A percentile compares a stretch with the other conserved stretches of the same genome.
Evolutionary conservation across 2,329 filamentous ascomycete genomes (phyloP).

Genomic region (Colletotrichum plurivorum): DNA sequence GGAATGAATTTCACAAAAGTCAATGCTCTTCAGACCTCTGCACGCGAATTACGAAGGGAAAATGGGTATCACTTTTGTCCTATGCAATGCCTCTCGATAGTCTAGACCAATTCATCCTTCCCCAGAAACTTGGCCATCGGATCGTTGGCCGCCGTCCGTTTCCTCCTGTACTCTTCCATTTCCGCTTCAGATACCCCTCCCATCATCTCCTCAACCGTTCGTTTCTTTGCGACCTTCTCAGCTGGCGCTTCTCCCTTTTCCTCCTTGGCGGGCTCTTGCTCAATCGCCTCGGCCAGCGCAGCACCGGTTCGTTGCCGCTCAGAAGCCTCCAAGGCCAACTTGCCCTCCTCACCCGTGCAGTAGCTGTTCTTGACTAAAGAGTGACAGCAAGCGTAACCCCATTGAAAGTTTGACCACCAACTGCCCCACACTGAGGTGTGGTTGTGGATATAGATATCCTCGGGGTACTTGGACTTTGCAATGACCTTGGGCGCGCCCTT

Average conservation of each 20-base stretch:
- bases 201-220: slow-evolving; percentile 84
- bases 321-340: slow-evolving; percentile 82
- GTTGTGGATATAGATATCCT: slow-evolving; percentile 91
- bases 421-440: slow-evolving; percentile 95
- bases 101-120: slow-evolving; percentile 74
- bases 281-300: slow-evolving; percentile 51
- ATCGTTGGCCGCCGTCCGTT: slow-evolving; percentile 81
- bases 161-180: slow-evolving; percentile 86
- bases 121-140: slow-evolving; percentile 89
- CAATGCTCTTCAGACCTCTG: slow-evolving; percentile 28
- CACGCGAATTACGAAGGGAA: slow-evolving; percentile 25
- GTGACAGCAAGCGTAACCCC: slow-evolving; percentile 97
- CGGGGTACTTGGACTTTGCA: slow-evolving; percentile 90
- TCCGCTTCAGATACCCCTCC: slow-evolving; percentile 85
- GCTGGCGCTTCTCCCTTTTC: slow-evolving; percentile 49
- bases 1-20: slow-evolving; percentile 40
- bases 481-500: slow-evolving; percentile 86
- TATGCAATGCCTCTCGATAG: slow-evolving; percentile 44
- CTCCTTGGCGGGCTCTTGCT: slow-evolving; percentile 46
- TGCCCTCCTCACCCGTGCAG: slow-evolving; percentile 93
- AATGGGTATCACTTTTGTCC: slow-evolving; percentile 41
- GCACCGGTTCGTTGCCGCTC: slow-evolving; percentile 71
- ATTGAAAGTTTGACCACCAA: slow-evolving; percentile 96
- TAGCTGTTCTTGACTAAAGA: slow-evolving; percentile 97
- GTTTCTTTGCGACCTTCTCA: slow-evolving; percentile 69